Evolutionary conservation across 495 filamentous ascomycete genomes (phyloP), one percentile per base, ranked within the genome.

Genomic region (Podospora didyma): DNA sequence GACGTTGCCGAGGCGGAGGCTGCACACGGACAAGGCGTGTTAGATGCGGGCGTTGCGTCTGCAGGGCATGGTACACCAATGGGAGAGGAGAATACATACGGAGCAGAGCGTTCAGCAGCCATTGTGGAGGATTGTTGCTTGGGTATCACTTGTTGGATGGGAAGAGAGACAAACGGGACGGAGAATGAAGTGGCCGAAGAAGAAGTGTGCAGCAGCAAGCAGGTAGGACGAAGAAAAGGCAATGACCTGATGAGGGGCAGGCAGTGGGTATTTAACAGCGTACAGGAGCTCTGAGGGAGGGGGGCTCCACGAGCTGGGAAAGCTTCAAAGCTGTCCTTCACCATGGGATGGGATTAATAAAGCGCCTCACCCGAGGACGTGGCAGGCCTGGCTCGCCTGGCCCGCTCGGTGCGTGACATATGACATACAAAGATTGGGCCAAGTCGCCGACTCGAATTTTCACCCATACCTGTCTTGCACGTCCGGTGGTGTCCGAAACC

Each of bases 1-100:
- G 71, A 81, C 82, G 66, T 83, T 86, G 73, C 93, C 93, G 67
- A 98, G 85, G 66, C 93, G 94, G 74, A 98, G 86, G 62, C 88
- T 82, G 56, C 46, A 39, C 20, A 51, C 17, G 34, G 49, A 10
- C 41, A 17, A 45, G 51, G n/a, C 47, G 2, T 24, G n/a, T 2
- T 11, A 20, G 0, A 2, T 3, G 12, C 7, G 5, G 46, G 12
- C 46, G 3, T 23, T 11, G 22, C 19, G n/a, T 7, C 17, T 49
- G 46, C 5, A 28, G 6, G 12, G n/a, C 21, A 14, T 14, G 37
- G 37, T 14, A 41, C 16, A 16, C 37, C 37, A 51, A 22, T 26
- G 2, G 54, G 26, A 20, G 39, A 7, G 3, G 53, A 37, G 26
- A 49, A 41, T 4, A 79, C 79, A 56, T 77, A 82, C 79, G 78